Conservation (phyloP, 768 basidiomycete species). For the Lentinula detonsa region DNA sequence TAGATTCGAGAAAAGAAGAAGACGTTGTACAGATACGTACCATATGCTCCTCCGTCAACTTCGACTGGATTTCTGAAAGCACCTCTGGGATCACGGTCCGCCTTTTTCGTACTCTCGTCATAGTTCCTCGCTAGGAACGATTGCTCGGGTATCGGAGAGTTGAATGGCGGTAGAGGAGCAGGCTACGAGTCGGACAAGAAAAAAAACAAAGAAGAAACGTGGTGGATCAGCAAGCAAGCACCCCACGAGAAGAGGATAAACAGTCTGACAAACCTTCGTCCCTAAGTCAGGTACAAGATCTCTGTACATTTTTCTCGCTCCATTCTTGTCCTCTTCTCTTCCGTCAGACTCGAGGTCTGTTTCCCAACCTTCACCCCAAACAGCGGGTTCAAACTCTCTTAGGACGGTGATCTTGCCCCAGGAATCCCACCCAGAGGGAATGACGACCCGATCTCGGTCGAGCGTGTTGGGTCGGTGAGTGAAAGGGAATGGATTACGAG, state of each 20-base stretch:
- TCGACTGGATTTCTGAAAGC: constrained; percentile 79
- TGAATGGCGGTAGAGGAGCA: constrained; percentile 66
- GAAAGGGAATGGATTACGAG: constrained; percentile 83
- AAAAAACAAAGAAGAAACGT: constrained; percentile 4
- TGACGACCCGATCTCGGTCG: constrained; percentile 87
- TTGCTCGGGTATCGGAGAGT: constrained; percentile 83
- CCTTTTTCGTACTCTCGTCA: constrained; percentile 74
- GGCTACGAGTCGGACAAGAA: constrained; percentile 30
- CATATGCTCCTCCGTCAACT: constrained; percentile 33
- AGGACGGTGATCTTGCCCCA: constrained; percentile 94
- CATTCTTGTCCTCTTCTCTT: constrained; percentile 32
- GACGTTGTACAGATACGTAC: neutral
- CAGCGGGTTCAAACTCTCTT: constrained; percentile 83
- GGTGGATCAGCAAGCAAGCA: neutral
- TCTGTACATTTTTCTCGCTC: constrained; percentile 64
- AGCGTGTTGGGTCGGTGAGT: constrained; percentile 82
- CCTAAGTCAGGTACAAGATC: constrained; percentile 73
- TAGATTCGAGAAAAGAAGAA: no score
- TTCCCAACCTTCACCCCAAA: constrained; percentile 79
- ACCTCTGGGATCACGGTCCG: constrained; percentile 83
- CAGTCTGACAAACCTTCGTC: constrained; percentile 47
- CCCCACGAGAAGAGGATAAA: constrained; percentile 3
- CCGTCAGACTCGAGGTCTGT: constrained; percentile 49
- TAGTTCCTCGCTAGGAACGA: constrained; percentile 87
- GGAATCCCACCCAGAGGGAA: constrained; percentile 96